A percentile compares a stretch with the other conserved stretches of the same genome.
Conservation (phyloP, 306 rosid genomes). For the Cicer cuneatum region DNA sequence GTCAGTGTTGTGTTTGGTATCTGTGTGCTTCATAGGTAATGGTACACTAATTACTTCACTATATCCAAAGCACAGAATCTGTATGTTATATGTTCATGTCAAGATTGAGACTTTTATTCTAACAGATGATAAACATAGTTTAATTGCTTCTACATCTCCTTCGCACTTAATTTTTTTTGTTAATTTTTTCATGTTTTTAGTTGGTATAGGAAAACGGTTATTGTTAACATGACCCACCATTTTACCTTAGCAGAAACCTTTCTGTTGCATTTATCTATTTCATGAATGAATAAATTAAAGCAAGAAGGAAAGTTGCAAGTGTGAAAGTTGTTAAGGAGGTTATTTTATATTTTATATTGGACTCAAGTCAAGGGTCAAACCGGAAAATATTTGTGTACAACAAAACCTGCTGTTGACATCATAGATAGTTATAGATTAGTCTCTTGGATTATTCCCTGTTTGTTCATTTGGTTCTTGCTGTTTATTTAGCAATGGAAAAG, state of each 20-base stretch:
- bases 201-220: neutral
- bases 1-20: too few species aligned
- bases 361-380: neutral
- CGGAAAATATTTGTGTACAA: neutral
- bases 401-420: neutral
- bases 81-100: neutral
- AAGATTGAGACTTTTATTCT: constrained; percentile 9
- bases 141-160: neutral
- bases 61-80: neutral
- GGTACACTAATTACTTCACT: neutral
- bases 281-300: neutral
- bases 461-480: neutral
- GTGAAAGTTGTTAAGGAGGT: neutral
- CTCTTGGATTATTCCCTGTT: constrained; percentile 20
- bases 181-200: neutral
- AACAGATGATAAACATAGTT: neutral
- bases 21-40: neutral
- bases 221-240: constrained; percentile 8
- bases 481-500: neutral
- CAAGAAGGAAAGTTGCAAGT: neutral
- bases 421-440: neutral
- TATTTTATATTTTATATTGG: constrained; percentile 2
- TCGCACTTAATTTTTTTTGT: neutral
- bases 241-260: neutral
- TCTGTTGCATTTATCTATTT: neutral